Percentiles rank a stretch among this genome's conserved stretches.
Evolutionary conservation across 164 flowering plant species (phyloP).

Genomic region (Berberis vulgaris): DNA sequence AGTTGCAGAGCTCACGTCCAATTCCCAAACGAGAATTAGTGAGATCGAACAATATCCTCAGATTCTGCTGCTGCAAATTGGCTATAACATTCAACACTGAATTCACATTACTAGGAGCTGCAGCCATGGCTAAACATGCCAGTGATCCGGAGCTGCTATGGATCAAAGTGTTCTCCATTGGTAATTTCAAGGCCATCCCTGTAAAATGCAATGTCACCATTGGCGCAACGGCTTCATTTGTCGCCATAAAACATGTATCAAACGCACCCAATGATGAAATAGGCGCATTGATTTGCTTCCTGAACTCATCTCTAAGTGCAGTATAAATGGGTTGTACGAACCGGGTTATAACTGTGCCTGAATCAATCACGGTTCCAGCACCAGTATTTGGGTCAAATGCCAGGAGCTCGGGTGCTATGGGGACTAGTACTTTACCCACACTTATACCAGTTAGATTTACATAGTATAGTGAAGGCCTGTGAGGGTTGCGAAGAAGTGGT

Average conservation of each 20-base stretch:
- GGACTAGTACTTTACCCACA: slow-evolving; percentile 51
- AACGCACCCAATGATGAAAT: slow-evolving; percentile 63
- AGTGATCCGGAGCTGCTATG: slow-evolving; percentile 61
- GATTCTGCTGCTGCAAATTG: slow-evolving; percentile 86
- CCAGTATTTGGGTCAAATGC: slow-evolving; percentile 69
- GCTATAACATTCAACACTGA: slow-evolving; percentile 77
- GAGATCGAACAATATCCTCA: slow-evolving; percentile 60
- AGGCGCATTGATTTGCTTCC: slow-evolving; percentile 44
- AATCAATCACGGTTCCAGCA: slow-evolving; percentile 80
- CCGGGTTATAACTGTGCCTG: slow-evolving; percentile 87
- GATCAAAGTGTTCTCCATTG: slow-evolving; percentile 70
- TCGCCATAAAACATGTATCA: slow-evolving; percentile 64
- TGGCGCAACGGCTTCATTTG: slow-evolving; percentile 40
- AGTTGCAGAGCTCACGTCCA: slow-evolving; percentile 70
- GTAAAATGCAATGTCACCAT: slow-evolving; percentile 51
- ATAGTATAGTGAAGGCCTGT: slow-evolving; percentile 75
- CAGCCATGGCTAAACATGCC: slow-evolving; percentile 87
- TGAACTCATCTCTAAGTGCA: slow-evolving; percentile 55
- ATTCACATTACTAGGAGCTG: slow-evolving; percentile 64
- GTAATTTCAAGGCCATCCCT: slow-evolving; percentile 58
- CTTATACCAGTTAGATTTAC: slow-evolving; percentile 74
- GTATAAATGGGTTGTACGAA: slow-evolving; percentile 54
- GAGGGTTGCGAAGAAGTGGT: slow-evolving; percentile 72
- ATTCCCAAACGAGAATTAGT: slow-evolving; percentile 68
- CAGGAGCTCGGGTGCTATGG: slow-evolving; percentile 34